Conservation (phyloP, 768 basidiomycete species). For the Inosperma sp. region DNA sequence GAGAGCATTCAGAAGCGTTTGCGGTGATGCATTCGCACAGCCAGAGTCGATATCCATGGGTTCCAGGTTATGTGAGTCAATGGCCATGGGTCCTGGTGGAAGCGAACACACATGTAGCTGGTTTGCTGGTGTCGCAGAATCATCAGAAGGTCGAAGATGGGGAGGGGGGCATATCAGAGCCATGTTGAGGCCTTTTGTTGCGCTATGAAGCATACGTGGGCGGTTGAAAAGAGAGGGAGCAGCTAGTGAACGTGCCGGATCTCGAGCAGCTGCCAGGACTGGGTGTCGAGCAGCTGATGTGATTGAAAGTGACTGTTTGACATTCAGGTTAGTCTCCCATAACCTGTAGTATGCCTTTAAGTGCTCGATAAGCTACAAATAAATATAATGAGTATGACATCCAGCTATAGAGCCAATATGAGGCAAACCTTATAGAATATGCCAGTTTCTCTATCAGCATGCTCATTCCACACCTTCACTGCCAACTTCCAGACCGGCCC, state of each 20-base stretch:
- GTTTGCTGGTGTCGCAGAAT: too few species aligned
- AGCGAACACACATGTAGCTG: too few species aligned
- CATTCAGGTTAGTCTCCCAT: constrained; percentile 10
- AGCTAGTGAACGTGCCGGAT: not conserved
- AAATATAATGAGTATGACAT: not conserved
- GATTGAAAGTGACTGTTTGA: constrained; percentile 9
- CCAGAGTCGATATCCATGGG: too few species aligned
- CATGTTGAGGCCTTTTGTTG: too few species aligned
- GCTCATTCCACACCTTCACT: constrained; percentile 18
- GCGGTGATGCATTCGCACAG: too few species aligned
- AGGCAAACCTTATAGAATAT: constrained; percentile 19
- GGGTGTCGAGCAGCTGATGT: not conserved
- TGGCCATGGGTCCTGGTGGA: too few species aligned
- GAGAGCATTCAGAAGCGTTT: too few species aligned
- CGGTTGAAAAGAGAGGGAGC: not conserved
- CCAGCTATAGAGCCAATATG: not conserved
- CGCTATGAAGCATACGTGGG: too few species aligned
- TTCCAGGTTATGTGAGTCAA: too few species aligned
- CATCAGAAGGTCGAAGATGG: too few species aligned
- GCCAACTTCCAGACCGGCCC: constrained; percentile 14
- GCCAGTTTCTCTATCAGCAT: constrained; percentile 5
- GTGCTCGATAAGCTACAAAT: constrained; percentile 12
- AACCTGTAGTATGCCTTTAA: constrained; percentile 10
- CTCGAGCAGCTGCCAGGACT: not conserved
- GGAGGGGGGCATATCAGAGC: too few species aligned